A percentile compares a stretch with the other conserved stretches of the same genome.
Conservation (phyloP, 371 early-diverging fungal species). For the Circinella umbellata region DNA sequence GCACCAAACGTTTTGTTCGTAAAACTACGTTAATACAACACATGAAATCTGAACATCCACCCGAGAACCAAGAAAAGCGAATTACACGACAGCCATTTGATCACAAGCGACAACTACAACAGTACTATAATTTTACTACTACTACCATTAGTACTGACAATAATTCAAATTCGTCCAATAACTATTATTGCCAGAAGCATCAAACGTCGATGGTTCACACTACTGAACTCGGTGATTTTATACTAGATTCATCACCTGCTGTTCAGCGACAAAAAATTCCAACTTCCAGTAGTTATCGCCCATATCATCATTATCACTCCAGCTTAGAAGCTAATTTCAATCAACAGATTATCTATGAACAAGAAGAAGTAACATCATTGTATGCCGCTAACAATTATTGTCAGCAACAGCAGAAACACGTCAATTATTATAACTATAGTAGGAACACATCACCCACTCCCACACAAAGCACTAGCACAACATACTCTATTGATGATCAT, state of each 20-base stretch:
- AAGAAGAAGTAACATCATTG: too few species aligned
- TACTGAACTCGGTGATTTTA: too few species aligned
- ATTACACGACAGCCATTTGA: constrained; percentile 51
- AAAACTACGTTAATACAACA: constrained; percentile 76
- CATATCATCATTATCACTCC: not conserved
- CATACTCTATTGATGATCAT: not conserved
- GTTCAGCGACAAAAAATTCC: too few species aligned
- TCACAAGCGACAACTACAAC: constrained; percentile 33
- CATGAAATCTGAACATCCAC: constrained; percentile 48
- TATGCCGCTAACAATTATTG: not conserved
- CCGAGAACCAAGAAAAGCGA: constrained; percentile 38
- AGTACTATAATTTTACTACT: not conserved
- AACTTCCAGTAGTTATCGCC: not conserved
- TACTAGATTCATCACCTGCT: too few species aligned
- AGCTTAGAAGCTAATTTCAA: too few species aligned
- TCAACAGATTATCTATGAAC: too few species aligned
- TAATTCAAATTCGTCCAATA: not conserved
- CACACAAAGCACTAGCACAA: not conserved
- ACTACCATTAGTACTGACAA: not conserved
- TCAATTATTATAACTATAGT: not conserved
- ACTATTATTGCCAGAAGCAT: not conserved
- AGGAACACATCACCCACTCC: not conserved
- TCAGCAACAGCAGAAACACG: not conserved
- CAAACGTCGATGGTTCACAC: not conserved
- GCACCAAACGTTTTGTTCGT: constrained; percentile 68